Evolutionary conservation across 495 filamentous ascomycete species (phyloP).

Genomic region (Viridothelium virens): DNA sequence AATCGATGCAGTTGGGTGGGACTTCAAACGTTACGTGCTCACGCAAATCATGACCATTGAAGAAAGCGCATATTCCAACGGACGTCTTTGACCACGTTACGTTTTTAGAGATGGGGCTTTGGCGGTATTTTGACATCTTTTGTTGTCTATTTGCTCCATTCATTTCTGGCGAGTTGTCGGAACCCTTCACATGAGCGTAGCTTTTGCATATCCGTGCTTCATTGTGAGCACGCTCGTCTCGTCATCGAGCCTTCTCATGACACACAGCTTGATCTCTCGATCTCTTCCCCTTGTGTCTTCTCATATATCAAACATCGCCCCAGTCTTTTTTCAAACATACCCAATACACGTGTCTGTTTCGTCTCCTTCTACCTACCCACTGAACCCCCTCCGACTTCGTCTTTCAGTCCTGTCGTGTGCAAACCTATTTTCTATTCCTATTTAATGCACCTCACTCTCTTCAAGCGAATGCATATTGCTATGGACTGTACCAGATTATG

Average conservation of each 20-base stretch:
- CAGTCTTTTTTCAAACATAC: not conserved
- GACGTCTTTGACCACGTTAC: slow-evolving; percentile 2
- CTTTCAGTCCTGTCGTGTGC: not conserved
- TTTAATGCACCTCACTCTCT: not conserved
- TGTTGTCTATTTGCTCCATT: not conserved
- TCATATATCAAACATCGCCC: not conserved
- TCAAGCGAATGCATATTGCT: not conserved
- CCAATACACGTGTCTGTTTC: not conserved
- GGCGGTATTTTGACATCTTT: slow-evolving; percentile 10
- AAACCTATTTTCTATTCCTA: not conserved
- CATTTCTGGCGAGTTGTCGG: not conserved
- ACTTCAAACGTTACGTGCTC: not conserved
- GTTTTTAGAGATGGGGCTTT: not conserved
- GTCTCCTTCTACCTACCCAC: not conserved
- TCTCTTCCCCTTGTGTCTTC: not conserved
- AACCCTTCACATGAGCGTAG: not conserved
- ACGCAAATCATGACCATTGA: slow-evolving; percentile 8
- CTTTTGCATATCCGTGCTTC: not conserved
- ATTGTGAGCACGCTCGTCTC: not conserved
- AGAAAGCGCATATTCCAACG: not conserved
- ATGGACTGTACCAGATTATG: slow-evolving; percentile 7
- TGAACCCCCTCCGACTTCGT: not conserved
- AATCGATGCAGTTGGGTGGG: not conserved
- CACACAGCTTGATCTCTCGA: not conserved
- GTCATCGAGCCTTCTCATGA: slow-evolving; percentile 1